Base-by-base conservation (phyloP, 345 rosid species). In the Brassica nigra region DNA sequence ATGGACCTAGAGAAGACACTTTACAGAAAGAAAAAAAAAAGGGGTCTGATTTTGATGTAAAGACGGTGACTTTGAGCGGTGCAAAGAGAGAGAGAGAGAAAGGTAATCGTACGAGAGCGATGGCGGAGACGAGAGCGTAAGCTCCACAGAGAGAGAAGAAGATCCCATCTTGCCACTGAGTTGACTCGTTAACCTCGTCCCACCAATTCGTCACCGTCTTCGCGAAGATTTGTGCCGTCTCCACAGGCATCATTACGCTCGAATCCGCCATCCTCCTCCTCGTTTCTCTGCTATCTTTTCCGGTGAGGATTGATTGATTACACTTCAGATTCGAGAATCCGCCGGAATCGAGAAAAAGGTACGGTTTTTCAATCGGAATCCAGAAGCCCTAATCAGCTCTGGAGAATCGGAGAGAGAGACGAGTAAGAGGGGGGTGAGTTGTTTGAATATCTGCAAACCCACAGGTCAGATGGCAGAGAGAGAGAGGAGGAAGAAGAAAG, bases 91-190 rank as follows among this genome's bases (percentile, higher is more conserved):
- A 76, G 70, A 4, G n/a, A 62, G 16, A 18, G 42, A 16, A 16
- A 72, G 68, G 30, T 1, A 58, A 52, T 30, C 57, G 37, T 42
- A 93, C 98, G 82, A 94, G 85, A 87, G 98, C 97, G 36, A 94
- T 83, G 54, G 84, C 54, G 39, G 99, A 95, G 66, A 95, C 99
- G 30, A 95, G 91, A 36, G 97, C 94, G 77, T 93, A 95, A 83
- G 96, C 89, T 37, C 88, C 99, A 67, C 95, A 93, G 20, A 95
- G 98, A 76, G 95, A 62, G 81, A 86, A 95, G 77, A 88, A 95
- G 80, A 95, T 87, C 83, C 97, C 97, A 78, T 95, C 95, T 76
- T 95, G 99, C 98, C 98, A 95, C 59, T 73, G 84, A 79, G 85
- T 63, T n/a, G 97, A 90, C 65, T 90, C 96, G 77, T 94, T 89